Evolutionary conservation across 2,329 filamentous ascomycete species (phyloP).

Genomic region (Rutstroemia sydowiana): DNA sequence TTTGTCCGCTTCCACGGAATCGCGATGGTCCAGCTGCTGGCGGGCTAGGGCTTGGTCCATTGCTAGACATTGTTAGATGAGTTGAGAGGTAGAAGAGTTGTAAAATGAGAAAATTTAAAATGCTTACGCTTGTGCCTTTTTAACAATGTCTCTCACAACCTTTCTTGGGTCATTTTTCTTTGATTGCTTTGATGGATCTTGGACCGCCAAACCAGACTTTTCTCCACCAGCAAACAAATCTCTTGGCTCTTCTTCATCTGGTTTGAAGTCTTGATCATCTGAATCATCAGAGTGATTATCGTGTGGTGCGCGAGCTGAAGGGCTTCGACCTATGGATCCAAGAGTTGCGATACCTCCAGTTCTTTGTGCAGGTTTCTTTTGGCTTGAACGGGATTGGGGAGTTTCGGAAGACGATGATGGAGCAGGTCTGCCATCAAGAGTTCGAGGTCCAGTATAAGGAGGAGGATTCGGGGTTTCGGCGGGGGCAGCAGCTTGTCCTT

Average conservation of each 20-base stretch:
- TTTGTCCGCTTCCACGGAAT: constrained; percentile 67
- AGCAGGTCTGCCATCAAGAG: constrained; percentile 55
- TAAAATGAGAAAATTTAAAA: background rate
- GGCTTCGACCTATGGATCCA: constrained; percentile 35
- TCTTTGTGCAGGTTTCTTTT: constrained; percentile 3
- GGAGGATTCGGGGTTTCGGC: constrained; percentile 33
- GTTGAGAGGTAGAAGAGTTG: too few relatives aligned
- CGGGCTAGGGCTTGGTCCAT: constrained; percentile 50
- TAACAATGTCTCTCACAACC: constrained; percentile 56
- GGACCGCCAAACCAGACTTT: constrained; percentile 67
- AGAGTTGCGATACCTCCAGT: constrained; percentile 51
- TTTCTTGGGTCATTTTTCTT: constrained; percentile 41
- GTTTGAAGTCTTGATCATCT: constrained; percentile 47
- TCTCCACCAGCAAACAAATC: constrained; percentile 80
- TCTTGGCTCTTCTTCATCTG: constrained; percentile 50
- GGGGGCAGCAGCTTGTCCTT: constrained; percentile 37
- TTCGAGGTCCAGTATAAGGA: constrained; percentile 52
- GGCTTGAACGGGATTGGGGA: background rate
- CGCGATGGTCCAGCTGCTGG: constrained; percentile 40
- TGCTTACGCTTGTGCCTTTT: constrained; percentile 53
- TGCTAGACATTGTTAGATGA: constrained; percentile 41
- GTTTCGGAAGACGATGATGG: constrained; percentile 32
- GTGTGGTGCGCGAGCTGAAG: constrained; percentile 26
- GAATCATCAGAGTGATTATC: constrained; percentile 49
- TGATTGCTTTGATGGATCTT: constrained; percentile 45